Evolutionary conservation across 345 rosid genomes (phyloP).

Genomic region (Litchi chinensis): DNA sequence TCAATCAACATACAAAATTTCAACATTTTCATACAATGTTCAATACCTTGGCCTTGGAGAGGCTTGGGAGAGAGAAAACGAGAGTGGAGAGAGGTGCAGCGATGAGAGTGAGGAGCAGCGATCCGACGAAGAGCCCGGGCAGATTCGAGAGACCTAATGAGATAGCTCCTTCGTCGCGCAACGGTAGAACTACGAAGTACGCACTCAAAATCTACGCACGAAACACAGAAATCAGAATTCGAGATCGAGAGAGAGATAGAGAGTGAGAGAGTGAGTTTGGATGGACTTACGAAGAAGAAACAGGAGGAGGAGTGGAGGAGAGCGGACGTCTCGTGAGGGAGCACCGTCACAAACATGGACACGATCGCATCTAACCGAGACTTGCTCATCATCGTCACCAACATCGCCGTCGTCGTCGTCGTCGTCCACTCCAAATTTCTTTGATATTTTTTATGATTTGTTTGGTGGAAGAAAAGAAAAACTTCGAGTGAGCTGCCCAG

Average conservation of each 20-base stretch:
- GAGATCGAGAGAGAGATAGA: neutral
- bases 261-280: constrained; percentile 2
- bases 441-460: neutral
- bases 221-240: neutral
- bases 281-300: constrained; percentile 78
- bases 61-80: constrained; percentile 69
- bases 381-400: constrained; percentile 24
- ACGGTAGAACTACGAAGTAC: constrained; percentile 83
- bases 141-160: constrained; percentile 82
- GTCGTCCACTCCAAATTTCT: neutral
- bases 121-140: constrained; percentile 76
- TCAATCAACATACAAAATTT: neutral
- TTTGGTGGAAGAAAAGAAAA: neutral
- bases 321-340: constrained; percentile 77
- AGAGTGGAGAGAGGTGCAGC: constrained; percentile 94
- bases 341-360: constrained; percentile 69
- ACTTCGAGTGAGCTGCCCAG: too few relatives aligned
- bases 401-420: neutral
- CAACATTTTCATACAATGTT: neutral
- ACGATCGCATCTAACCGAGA: constrained; percentile 53
- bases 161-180: constrained; percentile 91
- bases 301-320: constrained; percentile 76
- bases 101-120: constrained; percentile 70
- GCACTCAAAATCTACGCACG: constrained; percentile 73
- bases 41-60: constrained; percentile 75